These are phyloP conservation scores for Aschersonia sp. DNA, from an alignment of 2,329 filamentous ascomycete species.

Conservation along the genomic window DNA sequence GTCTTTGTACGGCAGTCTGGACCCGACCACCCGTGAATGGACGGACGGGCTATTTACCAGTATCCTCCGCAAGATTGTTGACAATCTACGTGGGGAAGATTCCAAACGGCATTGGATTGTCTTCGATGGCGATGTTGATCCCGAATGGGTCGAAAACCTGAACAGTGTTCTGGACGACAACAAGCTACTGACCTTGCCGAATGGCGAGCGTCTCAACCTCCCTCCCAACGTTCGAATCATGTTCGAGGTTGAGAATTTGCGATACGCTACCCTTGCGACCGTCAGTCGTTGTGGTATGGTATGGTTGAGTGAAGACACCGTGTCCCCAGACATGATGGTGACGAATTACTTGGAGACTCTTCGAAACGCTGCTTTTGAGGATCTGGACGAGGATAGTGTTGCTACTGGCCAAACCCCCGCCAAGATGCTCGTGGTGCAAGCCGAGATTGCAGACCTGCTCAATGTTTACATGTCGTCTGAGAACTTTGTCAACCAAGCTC, in stretches of 20 bases:
- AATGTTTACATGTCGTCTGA: conserved; percentile 62
- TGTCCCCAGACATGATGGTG: conserved; percentile 85
- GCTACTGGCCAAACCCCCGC: conserved; percentile 60
- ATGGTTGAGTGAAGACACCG: conserved; percentile 98
- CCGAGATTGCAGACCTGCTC: conserved; percentile 65
- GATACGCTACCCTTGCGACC: conserved; percentile 95
- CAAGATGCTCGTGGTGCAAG: conserved; percentile 66
- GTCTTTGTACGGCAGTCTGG: conserved; percentile 84
- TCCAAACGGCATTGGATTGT: conserved; percentile 98
- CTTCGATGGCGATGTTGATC: conserved; percentile 97
- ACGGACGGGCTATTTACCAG: conserved; percentile 97
- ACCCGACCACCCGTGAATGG: conserved; percentile 96
- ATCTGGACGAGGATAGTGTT: conserved; percentile 83
- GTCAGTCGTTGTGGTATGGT: conserved; percentile 99
- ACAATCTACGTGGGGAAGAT: conserved; percentile 95
- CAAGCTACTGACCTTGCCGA: conserved; percentile 90
- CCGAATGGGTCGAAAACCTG: conserved; percentile 98
- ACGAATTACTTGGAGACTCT: conserved; percentile 78
- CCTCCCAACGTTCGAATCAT: conserved; percentile 95
- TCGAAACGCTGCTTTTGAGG: conserved; percentile 74
- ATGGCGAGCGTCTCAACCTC: conserved; percentile 91
- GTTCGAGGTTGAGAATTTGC: conserved; percentile 97
- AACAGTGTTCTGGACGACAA: conserved; percentile 99
- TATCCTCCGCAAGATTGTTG: conserved; percentile 94
- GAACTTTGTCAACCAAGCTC: conserved; percentile 63